Percentiles rank a stretch among this genome's conserved stretches.
phyloP scores from a whole-genome alignment of 768 basidiomycete species.

The Lanmaoa rubissima region DNA sequence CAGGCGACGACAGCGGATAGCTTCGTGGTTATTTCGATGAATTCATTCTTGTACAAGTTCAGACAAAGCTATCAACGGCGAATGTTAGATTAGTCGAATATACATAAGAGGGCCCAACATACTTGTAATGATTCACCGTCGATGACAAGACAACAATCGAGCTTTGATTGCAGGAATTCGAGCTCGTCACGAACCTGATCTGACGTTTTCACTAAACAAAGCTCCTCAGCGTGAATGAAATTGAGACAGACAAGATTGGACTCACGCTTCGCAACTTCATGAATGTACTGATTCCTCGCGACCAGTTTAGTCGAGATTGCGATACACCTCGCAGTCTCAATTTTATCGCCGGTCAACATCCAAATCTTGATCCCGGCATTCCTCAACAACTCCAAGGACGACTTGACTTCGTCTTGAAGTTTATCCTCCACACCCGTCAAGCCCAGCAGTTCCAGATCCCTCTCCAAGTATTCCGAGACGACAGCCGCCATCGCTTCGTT shows the following conservation, averaged over 20 bases:
- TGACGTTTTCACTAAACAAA: conserved; percentile 73
- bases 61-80: conserved; percentile 68
- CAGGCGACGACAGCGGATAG: conserved; percentile 96
- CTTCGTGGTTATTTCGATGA: conserved; percentile 95
- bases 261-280: conserved; percentile 89
- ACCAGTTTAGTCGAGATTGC: conserved; percentile 97
- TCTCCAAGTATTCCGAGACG: conserved; percentile 76
- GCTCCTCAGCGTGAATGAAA: conserved; percentile 2
- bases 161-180: conserved; percentile 90
- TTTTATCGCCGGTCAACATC: conserved; percentile 99
- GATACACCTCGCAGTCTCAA: conserved; percentile 97
- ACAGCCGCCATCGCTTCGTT: conserved; percentile 79
- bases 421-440: conserved; percentile 99
- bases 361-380: conserved; percentile 99
- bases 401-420: conserved; percentile 94
- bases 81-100: background rate
- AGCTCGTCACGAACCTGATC: conserved; percentile 84
- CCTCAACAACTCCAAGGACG: conserved; percentile 85
- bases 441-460: conserved; percentile 87
- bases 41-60: conserved; percentile 87
- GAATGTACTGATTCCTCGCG: conserved; percentile 94
- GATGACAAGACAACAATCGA: conserved; percentile 97
- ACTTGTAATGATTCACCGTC: conserved; percentile 97
- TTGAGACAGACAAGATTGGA: background rate
- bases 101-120: conserved; percentile 11